Conservation (phyloP, 2,329 filamentous ascomycete genomes). For the Aspergillus hortae region DNA sequence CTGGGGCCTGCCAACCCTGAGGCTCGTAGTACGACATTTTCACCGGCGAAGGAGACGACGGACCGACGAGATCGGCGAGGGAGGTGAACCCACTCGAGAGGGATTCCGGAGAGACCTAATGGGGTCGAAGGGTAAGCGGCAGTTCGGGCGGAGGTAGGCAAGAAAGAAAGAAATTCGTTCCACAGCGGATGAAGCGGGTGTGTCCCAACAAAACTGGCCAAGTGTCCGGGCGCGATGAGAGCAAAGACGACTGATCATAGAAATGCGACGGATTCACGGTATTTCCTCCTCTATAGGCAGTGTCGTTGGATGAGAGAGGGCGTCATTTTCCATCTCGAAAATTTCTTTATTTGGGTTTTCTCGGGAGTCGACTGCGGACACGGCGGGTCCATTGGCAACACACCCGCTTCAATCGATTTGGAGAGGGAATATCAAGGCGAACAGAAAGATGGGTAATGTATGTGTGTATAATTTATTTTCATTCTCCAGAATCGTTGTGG, state of each 20-base stretch:
- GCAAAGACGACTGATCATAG: not conserved
- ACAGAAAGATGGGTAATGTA: not conserved
- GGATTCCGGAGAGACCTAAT: constrained; percentile 24
- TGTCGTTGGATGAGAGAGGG: not conserved
- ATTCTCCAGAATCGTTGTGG: not conserved
- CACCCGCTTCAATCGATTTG: not conserved
- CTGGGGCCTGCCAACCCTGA: constrained; percentile 58
- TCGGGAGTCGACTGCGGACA: constrained; percentile 3
- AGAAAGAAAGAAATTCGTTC: not conserved
- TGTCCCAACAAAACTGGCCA: not conserved
- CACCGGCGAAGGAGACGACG: constrained; percentile 16
- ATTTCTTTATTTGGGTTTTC: not conserved
- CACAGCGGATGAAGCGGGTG: not conserved
- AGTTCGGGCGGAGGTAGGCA: constrained; percentile 5
- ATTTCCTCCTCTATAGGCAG: not conserved
- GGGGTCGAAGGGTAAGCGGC: constrained; percentile 15
- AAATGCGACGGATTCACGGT: not conserved
- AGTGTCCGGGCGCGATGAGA: not conserved
- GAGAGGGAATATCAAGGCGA: not conserved
- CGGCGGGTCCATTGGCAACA: constrained; percentile 1
- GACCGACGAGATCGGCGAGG: constrained; percentile 16
- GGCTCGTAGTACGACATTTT: constrained; percentile 69
- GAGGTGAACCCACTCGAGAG: constrained; percentile 21
- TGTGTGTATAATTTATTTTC: not conserved
- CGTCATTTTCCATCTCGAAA: not conserved